Conservation (phyloP, 2,329 filamentous ascomycete species). For the Ophiocordyceps camponoti-floridani region DNA sequence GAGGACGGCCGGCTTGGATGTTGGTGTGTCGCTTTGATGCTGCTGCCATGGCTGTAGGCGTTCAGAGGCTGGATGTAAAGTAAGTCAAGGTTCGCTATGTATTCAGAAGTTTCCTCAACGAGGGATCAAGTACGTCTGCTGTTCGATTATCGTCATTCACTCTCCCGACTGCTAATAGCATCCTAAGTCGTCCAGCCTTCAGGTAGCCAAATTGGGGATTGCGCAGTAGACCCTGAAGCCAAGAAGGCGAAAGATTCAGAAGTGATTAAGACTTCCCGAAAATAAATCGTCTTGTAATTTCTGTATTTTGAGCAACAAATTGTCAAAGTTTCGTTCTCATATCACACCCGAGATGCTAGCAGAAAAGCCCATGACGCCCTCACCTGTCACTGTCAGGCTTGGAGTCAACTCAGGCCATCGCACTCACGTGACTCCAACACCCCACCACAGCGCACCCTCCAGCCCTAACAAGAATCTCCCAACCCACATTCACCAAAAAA, state of each 20-base stretch:
- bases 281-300: neutral
- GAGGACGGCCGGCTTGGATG: conserved; percentile 33
- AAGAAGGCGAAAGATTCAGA: no score
- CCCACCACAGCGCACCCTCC: neutral
- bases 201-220: no score
- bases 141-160: neutral
- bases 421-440: neutral
- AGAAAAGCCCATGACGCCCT: no score
- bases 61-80: no score
- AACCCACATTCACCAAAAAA: conserved; percentile 4
- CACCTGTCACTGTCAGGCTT: no score
- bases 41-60: conserved; percentile 20
- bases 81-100: neutral
- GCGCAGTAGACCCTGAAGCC: no score
- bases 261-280: no score
- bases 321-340: neutral
- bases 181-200: no score
- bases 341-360: no score
- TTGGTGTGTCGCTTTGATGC: conserved; percentile 28
- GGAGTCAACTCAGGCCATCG: neutral
- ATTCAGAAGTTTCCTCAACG: no score
- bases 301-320: neutral
- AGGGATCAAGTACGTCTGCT: neutral
- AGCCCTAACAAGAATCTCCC: conserved; percentile 10
- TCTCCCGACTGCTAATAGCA: neutral